Conservation (phyloP, 768 basidiomycete species). For the Pisolithus sp. region DNA sequence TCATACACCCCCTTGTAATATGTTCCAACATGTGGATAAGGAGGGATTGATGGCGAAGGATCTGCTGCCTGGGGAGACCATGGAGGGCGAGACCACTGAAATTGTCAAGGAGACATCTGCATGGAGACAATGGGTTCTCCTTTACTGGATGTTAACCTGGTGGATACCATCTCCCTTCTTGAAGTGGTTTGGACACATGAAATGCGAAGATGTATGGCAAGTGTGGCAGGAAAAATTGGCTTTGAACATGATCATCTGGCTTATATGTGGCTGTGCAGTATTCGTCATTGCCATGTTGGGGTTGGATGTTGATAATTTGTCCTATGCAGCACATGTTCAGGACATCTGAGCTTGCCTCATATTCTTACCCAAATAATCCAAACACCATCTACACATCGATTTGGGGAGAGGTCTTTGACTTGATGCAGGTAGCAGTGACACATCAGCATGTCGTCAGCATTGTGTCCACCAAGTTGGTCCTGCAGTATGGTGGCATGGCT, state of each 20-base stretch:
- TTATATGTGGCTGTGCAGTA: slow-evolving; percentile 78
- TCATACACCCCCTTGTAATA: slow-evolving; percentile 92
- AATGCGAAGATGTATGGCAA: slow-evolving; percentile 86
- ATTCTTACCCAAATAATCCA: slow-evolving; percentile 53
- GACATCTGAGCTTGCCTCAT: slow-evolving; percentile 62
- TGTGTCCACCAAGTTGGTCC: slow-evolving; percentile 63
- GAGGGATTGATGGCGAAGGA: slow-evolving; percentile 75
- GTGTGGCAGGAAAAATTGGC: slow-evolving; percentile 98
- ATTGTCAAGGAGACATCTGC: slow-evolving; percentile 77
- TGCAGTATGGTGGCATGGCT: slow-evolving; percentile 77
- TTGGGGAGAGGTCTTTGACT: slow-evolving; percentile 92
- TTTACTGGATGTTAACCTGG: slow-evolving; percentile 88
- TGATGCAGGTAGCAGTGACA: slow-evolving; percentile 56
- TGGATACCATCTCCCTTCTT: slow-evolving; percentile 79
- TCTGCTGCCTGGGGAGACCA: slow-evolving; percentile 73
- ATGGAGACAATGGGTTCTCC: slow-evolving; percentile 77
- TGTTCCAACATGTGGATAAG: slow-evolving; percentile 85
- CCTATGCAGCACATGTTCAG: slow-evolving; percentile 92
- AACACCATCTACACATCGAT: slow-evolving; percentile 78
- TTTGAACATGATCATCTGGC: slow-evolving; percentile 94
- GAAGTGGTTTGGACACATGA: slow-evolving; percentile 79
- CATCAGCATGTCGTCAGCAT: slow-evolving; percentile 69
- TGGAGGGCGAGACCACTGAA: slow-evolving; percentile 85
- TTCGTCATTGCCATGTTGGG: slow-evolving; percentile 92
- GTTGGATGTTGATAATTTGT: slow-evolving; percentile 82